phyloP scores from a whole-genome alignment of 768 basidiomycete species.

The Ramaria sp. region DNA sequence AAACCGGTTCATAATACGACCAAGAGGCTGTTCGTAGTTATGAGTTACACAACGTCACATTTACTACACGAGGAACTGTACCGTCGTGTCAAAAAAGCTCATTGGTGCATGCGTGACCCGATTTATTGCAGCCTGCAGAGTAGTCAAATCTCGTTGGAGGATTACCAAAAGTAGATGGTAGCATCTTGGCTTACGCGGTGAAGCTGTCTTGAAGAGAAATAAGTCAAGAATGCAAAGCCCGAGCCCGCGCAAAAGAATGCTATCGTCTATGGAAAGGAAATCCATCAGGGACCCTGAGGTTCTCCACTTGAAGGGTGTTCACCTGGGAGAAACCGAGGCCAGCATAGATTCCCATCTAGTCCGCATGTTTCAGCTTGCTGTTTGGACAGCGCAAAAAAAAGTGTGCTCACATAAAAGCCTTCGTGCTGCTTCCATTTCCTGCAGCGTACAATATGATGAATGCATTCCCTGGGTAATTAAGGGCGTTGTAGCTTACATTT shows the following conservation, averaged over 20 bases:
- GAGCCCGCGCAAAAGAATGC: conserved; percentile 58
- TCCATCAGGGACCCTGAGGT: not conserved
- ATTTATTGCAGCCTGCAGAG: conserved; percentile 43
- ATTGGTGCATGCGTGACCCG: conserved; percentile 79
- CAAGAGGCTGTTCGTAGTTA: conserved; percentile 43
- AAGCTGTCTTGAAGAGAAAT: conserved; percentile 61
- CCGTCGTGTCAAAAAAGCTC: conserved; percentile 84
- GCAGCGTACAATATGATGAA: conserved; percentile 10
- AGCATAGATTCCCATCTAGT: conserved; percentile 76
- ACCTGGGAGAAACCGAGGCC: conserved; percentile 57
- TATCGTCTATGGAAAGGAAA: conserved; percentile 24
- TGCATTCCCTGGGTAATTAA: not conserved
- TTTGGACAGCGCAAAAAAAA: not conserved
- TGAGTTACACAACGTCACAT: not conserved
- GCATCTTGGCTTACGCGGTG: conserved; percentile 34
- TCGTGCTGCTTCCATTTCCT: conserved; percentile 46
- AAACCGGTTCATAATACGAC: conserved; percentile 85
- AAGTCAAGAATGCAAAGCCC: conserved; percentile 56
- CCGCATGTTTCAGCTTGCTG: not conserved
- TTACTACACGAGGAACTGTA: conserved; percentile 19
- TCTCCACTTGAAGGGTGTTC: not conserved
- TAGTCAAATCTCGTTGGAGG: not conserved
- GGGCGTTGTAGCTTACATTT: conserved; percentile 30
- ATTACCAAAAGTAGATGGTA: too few species aligned
- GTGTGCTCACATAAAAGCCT: conserved; percentile 56